Base-by-base conservation (phyloP, 2,329 filamentous ascomycete species). In the Nothophaeocryptopus gaeumannii region DNA sequence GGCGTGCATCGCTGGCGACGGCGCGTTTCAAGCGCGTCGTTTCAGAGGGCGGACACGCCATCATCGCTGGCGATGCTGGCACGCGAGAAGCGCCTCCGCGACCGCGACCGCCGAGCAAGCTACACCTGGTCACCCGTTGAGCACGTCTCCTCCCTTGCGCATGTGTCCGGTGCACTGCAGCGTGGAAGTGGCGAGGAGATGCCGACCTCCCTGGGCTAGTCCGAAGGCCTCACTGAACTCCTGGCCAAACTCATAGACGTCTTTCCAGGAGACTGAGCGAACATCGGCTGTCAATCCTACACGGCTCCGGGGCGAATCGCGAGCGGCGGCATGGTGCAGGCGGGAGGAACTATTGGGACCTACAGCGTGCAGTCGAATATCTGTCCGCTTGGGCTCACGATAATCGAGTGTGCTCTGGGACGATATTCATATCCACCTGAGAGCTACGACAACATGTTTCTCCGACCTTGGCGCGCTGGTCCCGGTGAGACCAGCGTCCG, bases 301-400 rank as follows among this genome's bases (percentile, higher is more conserved):
- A 99, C 99, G 93, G 93, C 93, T 0, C 93, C 93, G 0, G 93
- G 99, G 70, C 79, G 93, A 58, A 99, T 99, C 63, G 89, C 89
- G 8, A 89, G 89, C 41, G 90, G 91, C 49, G 86, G 86, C 15
- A 83, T 90, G 63, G 83, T 88, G 51, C 81, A 86, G 54, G 78
- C 82, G 3, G 85, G 85, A 20, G 81, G 83, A 51, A 80, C 80
- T 48, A 85, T 85, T 51, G 92, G 92, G 49, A 95, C 92, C 2
- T 99, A 99, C 71, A 95, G 89, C 67, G 93, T 99, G 34, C 93
- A 97, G 72, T 96, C 89, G 67, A 93, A 99, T 67, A 92, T 99
- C 52, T 99, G 93, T 93, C 96, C 89, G 70, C 72, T 99, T 60
- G 93, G 93, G 12, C 71, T 99, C 66, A 95, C 89, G 26, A 86